These are phyloP conservation scores for Candida cerambycidarum DNA, from an alignment of 805 yeast species.

Conservation along the genomic window DNA sequence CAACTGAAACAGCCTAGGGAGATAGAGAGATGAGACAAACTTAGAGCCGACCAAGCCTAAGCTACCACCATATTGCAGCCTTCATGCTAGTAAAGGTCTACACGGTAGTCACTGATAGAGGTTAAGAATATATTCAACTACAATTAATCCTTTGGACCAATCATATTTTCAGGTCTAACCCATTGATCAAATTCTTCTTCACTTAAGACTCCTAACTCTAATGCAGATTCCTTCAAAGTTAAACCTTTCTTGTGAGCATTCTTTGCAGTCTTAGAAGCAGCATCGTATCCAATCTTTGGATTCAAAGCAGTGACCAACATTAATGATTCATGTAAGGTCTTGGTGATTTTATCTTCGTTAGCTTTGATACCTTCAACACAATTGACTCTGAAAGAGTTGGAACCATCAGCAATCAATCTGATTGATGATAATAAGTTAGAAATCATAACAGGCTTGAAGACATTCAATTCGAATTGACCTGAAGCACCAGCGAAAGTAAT, in stretches of 20 bases:
- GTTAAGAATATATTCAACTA: no score
- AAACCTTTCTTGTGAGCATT: slow-evolving; percentile 98
- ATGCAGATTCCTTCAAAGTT: slow-evolving; percentile 91
- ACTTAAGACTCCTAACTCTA: slow-evolving; percentile 82
- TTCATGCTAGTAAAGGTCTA: no score
- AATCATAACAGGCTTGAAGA: slow-evolving; percentile 95
- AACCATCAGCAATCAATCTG: slow-evolving; percentile 86
- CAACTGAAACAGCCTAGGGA: no score
- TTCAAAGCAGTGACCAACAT: slow-evolving; percentile 98
- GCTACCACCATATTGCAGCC: no score
- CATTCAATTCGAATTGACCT: slow-evolving; percentile 98
- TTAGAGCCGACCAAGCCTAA: no score
- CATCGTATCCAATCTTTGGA: slow-evolving; percentile 98
- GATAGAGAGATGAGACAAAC: no score
- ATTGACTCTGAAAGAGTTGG: slow-evolving; percentile 84
- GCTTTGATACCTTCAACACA: slow-evolving; percentile 95
- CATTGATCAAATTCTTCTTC: slow-evolving; percentile 90
- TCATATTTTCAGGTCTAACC: slow-evolving; percentile 98
- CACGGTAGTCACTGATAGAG: no score
- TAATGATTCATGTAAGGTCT: slow-evolving; percentile 87
- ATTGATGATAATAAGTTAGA: slow-evolving; percentile 85
- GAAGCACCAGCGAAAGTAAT: slow-evolving; percentile 98
- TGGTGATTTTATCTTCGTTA: slow-evolving; percentile 80
- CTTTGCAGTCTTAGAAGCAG: slow-evolving; percentile 97
- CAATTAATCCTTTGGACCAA: slow-evolving; percentile 73